Evolutionary conservation across 2,329 filamentous ascomycete genomes (phyloP).

Genomic region (Penicillium sp.): DNA sequence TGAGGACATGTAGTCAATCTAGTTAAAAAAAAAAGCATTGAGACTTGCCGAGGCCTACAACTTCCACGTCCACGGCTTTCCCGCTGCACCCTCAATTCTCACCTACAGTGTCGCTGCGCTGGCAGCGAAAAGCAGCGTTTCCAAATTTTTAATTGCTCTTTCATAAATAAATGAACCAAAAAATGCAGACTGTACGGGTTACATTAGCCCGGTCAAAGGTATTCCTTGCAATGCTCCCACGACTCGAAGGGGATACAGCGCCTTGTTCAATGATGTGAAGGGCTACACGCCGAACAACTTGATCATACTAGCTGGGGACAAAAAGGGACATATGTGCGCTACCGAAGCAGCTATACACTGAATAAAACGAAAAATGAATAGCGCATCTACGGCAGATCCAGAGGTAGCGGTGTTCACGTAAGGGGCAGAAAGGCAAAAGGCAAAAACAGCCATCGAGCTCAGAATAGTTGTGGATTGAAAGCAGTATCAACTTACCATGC

Average conservation of each 20-base stretch:
- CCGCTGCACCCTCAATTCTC: slow-evolving; percentile 31
- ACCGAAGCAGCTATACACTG: slow-evolving; percentile 44
- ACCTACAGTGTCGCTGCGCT: slow-evolving; percentile 35
- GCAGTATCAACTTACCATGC: slow-evolving; percentile 48
- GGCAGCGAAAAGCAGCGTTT: slow-evolving; percentile 33
- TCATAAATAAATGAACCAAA: slow-evolving; percentile 28
- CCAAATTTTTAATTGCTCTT: slow-evolving; percentile 31
- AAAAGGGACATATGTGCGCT: slow-evolving; percentile 48
- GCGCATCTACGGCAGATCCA: slow-evolving; percentile 20
- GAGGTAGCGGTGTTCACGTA: slow-evolving; percentile 20
- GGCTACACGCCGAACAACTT: slow-evolving; percentile 45
- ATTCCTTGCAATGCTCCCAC: slow-evolving; percentile 45
- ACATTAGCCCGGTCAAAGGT: slow-evolving; percentile 36
- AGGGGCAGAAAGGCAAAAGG: slow-evolving; percentile 33
- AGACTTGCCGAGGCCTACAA: slow-evolving; percentile 10
- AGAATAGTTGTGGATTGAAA: slow-evolving; percentile 40
- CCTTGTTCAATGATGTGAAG: slow-evolving; percentile 44
- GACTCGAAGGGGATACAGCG: slow-evolving; percentile 45
- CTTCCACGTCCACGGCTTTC: slow-evolving; percentile 30
- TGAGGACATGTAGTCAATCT: too few species aligned
- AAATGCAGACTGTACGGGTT: slow-evolving; percentile 29
- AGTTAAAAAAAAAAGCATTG: too few species aligned
- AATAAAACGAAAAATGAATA: slow-evolving; percentile 40
- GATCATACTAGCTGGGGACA: slow-evolving; percentile 38
- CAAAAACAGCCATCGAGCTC: slow-evolving; percentile 36